A percentile compares a stretch with the other conserved stretches of the same genome.
Evolutionary conservation across 2,329 filamentous ascomycete species (phyloP).

Genomic region (Cadophora sp.): DNA sequence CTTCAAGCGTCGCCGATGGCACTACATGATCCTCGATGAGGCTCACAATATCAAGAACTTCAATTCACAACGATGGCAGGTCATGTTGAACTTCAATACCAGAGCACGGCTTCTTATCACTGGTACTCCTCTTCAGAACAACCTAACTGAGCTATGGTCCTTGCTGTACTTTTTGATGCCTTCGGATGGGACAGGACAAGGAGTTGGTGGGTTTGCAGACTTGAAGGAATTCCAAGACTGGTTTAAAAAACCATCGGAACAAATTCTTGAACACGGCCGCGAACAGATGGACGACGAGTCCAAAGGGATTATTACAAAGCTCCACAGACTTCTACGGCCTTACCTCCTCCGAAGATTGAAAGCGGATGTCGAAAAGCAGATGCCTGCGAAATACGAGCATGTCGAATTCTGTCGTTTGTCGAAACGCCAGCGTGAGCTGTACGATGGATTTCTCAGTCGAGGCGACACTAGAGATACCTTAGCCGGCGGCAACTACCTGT

Average conservation of each 20-base stretch:
- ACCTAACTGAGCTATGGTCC: conserved; percentile 96
- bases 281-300: conserved; percentile 96
- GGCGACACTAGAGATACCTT: conserved; percentile 89
- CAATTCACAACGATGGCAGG: conserved; percentile 96
- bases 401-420: conserved; percentile 95
- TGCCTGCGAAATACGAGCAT: conserved; percentile 97
- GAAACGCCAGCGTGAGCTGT: conserved; percentile 92
- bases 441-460: conserved; percentile 93
- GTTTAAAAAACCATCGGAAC: conserved; percentile 93
- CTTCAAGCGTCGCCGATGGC: conserved; percentile 91
- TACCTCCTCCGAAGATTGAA: conserved; percentile 92
- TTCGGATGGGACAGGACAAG: conserved; percentile 74
- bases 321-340: conserved; percentile 92
- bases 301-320: conserved; percentile 86
- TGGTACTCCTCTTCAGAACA: conserved; percentile 95
- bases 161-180: conserved; percentile 96
- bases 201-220: conserved; percentile 89
- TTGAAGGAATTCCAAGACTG: conserved; percentile 96
- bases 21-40: conserved; percentile 98
- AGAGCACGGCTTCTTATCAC: conserved; percentile 86
- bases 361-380: conserved; percentile 97
- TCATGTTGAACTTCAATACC: conserved; percentile 91
- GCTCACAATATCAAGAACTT: conserved; percentile 99
- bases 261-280: conserved; percentile 92
- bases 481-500: conserved; percentile 92